phyloP scores from a whole-genome alignment of 345 rosid genomes.

The Limnanthes douglasii region DNA sequence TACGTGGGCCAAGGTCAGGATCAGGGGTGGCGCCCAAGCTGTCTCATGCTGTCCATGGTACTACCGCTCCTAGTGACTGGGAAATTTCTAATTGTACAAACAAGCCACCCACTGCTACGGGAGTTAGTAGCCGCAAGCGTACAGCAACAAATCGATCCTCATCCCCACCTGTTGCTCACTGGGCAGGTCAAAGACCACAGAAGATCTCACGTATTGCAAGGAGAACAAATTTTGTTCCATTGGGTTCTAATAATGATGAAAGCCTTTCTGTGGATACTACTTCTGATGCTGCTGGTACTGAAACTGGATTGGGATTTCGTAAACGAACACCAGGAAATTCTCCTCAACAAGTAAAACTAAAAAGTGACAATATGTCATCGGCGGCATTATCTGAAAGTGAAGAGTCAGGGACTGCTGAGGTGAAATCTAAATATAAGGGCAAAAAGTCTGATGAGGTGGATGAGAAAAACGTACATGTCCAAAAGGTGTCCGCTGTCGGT shows the following conservation, averaged over 20 bases:
- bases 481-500: conserved; percentile 42
- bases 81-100: conserved; percentile 70
- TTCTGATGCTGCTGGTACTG: conserved; percentile 59
- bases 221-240: conserved; percentile 73
- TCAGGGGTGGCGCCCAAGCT: conserved; percentile 56
- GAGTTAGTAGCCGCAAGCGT: conserved; percentile 68
- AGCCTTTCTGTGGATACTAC: conserved; percentile 46
- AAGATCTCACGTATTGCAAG: conserved; percentile 84
- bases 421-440: conserved; percentile 63
- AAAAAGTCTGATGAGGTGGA: conserved; percentile 60
- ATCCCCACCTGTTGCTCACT: conserved; percentile 81
- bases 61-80: conserved; percentile 64
- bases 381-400: conserved; percentile 86
- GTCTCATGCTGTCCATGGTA: conserved; percentile 55
- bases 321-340: conserved; percentile 53
- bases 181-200: conserved; percentile 86
- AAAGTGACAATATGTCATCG: conserved; percentile 49
- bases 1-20: conserved; percentile 71
- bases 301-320: conserved; percentile 49
- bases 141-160: conserved; percentile 52
- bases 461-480: conserved; percentile 52
- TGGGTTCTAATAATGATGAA: conserved; percentile 69
- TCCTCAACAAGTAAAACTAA: conserved; percentile 65
- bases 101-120: conserved; percentile 60
- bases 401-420: conserved; percentile 66